These are phyloP conservation scores for Pseudogymnoascus pannorum DNA, from an alignment of 2,329 filamentous ascomycete species.

Conservation along the genomic window DNA sequence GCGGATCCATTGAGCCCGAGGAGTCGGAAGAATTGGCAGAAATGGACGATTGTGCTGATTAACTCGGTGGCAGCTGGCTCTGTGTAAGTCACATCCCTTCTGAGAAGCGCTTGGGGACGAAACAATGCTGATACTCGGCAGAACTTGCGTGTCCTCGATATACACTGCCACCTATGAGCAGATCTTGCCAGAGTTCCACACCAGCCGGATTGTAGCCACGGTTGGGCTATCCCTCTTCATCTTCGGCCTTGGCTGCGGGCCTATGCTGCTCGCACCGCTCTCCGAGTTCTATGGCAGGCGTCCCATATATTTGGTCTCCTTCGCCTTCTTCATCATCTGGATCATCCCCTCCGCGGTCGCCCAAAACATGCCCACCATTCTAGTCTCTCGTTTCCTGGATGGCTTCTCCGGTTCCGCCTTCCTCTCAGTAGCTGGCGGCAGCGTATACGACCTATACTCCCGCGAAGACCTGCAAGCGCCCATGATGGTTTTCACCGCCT, in stretches of 20 bases:
- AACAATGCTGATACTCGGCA: conserved; percentile 29
- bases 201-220: conserved; percentile 65
- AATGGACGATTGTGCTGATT: conserved; percentile 74
- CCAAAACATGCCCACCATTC: conserved; percentile 72
- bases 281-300: conserved; percentile 72
- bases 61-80: conserved; percentile 61
- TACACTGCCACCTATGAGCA: conserved; percentile 79
- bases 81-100: conserved; percentile 59
- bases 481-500: conserved; percentile 73
- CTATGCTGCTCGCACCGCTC: conserved; percentile 48
- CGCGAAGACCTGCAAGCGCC: conserved; percentile 63
- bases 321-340: conserved; percentile 69
- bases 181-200: conserved; percentile 66
- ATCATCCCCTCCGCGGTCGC: conserved; percentile 75
- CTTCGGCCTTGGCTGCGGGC: conserved; percentile 57
- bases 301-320: conserved; percentile 71
- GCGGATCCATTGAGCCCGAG: conserved; percentile 68
- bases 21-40: conserved; percentile 56
- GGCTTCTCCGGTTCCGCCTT: conserved; percentile 65
- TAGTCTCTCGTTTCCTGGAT: conserved; percentile 70
- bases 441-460: conserved; percentile 72
- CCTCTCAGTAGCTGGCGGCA: conserved; percentile 71
- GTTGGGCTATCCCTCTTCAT: conserved; percentile 79
- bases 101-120: neutral
- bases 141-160: conserved; percentile 78